Evolutionary conservation across 1,284 basidiomycete species (phyloP), one percentile per base, ranked within the genome.

Genomic region (Phellopilus nigrolimitatus): DNA sequence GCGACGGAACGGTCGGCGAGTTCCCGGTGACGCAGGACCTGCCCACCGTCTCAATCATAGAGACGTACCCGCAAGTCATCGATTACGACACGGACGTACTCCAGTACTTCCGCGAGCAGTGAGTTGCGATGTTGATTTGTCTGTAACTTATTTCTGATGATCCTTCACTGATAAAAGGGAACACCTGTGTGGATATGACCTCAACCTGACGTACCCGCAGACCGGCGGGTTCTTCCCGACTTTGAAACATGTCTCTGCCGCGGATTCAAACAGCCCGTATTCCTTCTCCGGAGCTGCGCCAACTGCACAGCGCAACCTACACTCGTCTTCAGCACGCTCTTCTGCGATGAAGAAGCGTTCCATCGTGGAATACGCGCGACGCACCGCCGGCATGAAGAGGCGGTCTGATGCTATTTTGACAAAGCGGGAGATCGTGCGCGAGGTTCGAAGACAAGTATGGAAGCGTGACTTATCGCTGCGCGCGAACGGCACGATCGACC

Each of bases 401-500:
- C 15, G 31, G 25, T 15, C 28, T 3, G 27, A 12, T 7, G 5
- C 4, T 10, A 44, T 44, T 10, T 17, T 31, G 5, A 15, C 48
- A 15, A 42, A 42, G 39, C 39, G 27, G 3, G 47, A 38, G 15
- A 27, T 33, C n/a, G 47, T 44, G 19, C 22, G 46, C 24, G 27
- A 41, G 42, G 37, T 27, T 9, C 25, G 45, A 24, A 40, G 47
- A 21, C 38, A 39, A 3, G 21, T 43, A 25, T 50, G 48, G 51
- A 53, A 47, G 17, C 36, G 58, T 19, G 64, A 65, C 49, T 40
- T 66, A 40, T 60, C 57, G 37, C 50, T 56, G 31, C 44, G 62
- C 27, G 49, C 64, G 21, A 62, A 64, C 39, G 63, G 64, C 17
- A 66, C 61, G 22, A 62, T 66, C 44, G 67, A 69, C 43, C 53